Evolutionary conservation across 2,329 filamentous ascomycete genomes (phyloP), one percentile per base, ranked within the genome.

Genomic region (Alternaria dauci): DNA sequence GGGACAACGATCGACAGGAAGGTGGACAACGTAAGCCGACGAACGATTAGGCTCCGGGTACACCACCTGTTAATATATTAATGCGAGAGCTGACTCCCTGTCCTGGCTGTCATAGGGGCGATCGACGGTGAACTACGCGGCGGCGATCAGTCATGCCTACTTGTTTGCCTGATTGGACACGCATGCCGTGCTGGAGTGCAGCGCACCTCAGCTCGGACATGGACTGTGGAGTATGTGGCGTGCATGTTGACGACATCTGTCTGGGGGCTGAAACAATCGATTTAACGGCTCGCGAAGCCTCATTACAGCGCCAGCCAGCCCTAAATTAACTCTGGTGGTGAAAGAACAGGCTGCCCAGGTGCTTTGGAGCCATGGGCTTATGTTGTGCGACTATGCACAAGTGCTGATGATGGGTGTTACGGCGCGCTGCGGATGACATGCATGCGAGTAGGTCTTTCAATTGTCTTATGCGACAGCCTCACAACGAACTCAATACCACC

Each of bases 81-180:
- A 44, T 4, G 43, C 39, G 44, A 7, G 18, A 53, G 48, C 39
- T 18, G 53, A 32, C 23, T 30, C 16, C 32, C 34, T 16, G 23
- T 44, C 12, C 53, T 43, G 28, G 32, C 39, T 30, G 23, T 51
- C 32, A 38, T 51, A 50, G 26, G 44, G 38, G 32, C 52, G 38
- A 56, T 41, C 38, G 25, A 28, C 34, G 20, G 41, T 32, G 38
- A 38, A 50, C 28, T 55, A 42, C 25, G 18, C 32, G 20, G 30
- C 42, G 44, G 42, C 26, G 57, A 59, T 59, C 46, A n/a, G 11
- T n/a, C 38, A 36, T 25, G 52, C 48, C n/a, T 39, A 34, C 32
- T 32, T 39, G 14, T 26, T 38, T 55, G 16, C 16, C 52, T 41
- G 55, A 59, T 59, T 30, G 32, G 28, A 12, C 30, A 46, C 32